These are phyloP conservation scores for Xylaria sp. DNA, from an alignment of 2,329 filamentous ascomycete genomes.

Conservation along the genomic window DNA sequence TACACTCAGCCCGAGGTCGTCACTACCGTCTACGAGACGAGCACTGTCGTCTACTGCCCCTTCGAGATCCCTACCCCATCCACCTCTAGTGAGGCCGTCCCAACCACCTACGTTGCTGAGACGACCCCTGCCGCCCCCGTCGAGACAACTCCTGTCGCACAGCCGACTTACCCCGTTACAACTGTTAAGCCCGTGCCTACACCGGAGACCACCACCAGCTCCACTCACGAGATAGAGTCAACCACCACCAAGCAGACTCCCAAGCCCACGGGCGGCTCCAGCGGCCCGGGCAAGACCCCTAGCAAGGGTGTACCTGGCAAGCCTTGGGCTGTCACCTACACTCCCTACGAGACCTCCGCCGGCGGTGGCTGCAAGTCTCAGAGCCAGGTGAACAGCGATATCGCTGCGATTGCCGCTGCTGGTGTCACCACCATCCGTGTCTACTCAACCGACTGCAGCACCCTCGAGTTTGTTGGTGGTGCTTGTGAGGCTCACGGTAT, in stretches of 20 bases:
- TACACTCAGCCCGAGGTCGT: conserved; percentile 75
- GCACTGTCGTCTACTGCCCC: conserved; percentile 76
- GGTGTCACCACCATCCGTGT: conserved; percentile 80
- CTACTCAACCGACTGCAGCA: conserved; percentile 92
- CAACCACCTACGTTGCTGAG: conserved; percentile 24
- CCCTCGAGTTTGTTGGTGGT: conserved; percentile 77
- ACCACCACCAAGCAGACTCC: conserved; percentile 29
- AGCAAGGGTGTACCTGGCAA: conserved; percentile 55
- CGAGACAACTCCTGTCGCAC: conserved; percentile 28
- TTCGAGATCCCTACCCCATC: conserved; percentile 54
- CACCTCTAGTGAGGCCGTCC: conserved; percentile 34
- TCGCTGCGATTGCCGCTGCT: conserved; percentile 68
- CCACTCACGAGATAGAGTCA: neutral
- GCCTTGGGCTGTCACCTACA: conserved; percentile 83
- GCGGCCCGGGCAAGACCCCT: conserved; percentile 50
- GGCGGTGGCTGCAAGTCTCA: conserved; percentile 72
- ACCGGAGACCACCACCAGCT: conserved; percentile 35
- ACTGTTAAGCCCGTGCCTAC: neutral
- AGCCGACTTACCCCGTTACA: conserved; percentile 7
- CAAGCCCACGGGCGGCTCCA: conserved; percentile 35
- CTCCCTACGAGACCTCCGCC: conserved; percentile 69
- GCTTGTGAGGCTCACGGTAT: conserved; percentile 74
- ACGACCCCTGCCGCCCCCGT: conserved; percentile 8
- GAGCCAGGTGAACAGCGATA: conserved; percentile 66
- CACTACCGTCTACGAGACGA: conserved; percentile 75